These are phyloP conservation scores for Cichorium intybus DNA, from an alignment of 140 eudicot species.

Conservation along the genomic window DNA sequence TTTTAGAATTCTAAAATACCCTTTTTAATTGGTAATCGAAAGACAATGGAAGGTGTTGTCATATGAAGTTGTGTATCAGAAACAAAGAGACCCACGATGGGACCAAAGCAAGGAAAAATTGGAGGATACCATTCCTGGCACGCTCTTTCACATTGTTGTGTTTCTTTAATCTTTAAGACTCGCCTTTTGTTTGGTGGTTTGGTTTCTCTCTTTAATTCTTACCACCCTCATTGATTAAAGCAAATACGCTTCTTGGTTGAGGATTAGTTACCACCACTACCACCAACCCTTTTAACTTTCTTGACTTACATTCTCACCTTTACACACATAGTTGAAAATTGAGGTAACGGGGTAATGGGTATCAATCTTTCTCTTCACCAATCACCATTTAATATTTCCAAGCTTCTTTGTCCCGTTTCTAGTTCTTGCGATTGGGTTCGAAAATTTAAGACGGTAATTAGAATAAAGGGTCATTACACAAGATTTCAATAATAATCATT, in stretches of 20 bases:
- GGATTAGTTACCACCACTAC: constrained; percentile 35
- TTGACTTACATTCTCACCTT: constrained; percentile 29
- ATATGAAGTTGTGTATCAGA: constrained; percentile 35
- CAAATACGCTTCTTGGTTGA: constrained; percentile 41
- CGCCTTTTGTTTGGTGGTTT: constrained; percentile 53
- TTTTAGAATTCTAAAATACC: not conserved
- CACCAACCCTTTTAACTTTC: constrained; percentile 27
- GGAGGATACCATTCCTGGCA: constrained; percentile 56
- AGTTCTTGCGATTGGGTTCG: not conserved
- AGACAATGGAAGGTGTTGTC: constrained; percentile 37
- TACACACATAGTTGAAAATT: constrained; percentile 29
- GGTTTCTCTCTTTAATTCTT: constrained; percentile 50
- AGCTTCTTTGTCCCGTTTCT: constrained; percentile 7
- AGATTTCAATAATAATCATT: not conserved
- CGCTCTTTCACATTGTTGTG: constrained; percentile 47
- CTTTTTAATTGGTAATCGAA: not conserved
- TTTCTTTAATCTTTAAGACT: constrained; percentile 24
- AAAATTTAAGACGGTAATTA: not conserved
- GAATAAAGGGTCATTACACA: not conserved
- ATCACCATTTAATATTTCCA: constrained; percentile 24
- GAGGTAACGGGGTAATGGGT: constrained; percentile 10
- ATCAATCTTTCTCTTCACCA: constrained; percentile 24
- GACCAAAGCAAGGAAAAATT: constrained; percentile 49
- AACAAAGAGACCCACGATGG: constrained; percentile 45
- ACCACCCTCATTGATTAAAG: constrained; percentile 51